These are phyloP conservation scores for Pleochaeta shiraiana DNA, from an alignment of 2,329 filamentous ascomycete species.

Conservation along the genomic window DNA sequence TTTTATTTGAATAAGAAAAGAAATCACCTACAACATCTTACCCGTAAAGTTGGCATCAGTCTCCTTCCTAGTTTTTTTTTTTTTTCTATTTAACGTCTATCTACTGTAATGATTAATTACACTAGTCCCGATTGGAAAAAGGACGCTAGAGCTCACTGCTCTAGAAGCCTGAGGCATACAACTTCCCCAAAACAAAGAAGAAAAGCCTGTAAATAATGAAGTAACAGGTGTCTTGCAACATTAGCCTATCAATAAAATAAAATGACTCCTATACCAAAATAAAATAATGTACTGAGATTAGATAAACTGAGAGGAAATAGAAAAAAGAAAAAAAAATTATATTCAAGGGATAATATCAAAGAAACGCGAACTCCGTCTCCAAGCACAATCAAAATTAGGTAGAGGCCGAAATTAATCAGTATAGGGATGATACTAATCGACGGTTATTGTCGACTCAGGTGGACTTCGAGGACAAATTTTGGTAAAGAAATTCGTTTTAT, in stretches of 20 bases:
- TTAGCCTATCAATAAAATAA: background rate
- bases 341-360: background rate
- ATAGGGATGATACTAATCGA: background rate
- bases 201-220: background rate
- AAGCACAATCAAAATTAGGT: background rate
- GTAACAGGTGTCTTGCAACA: background rate
- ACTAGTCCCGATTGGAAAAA: background rate
- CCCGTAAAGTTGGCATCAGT: no score
- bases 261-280: background rate
- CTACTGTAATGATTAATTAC: background rate
- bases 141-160: background rate
- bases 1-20: no score
- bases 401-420: background rate
- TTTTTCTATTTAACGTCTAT: background rate
- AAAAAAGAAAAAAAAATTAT: background rate
- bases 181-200: background rate
- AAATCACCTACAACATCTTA: no score
- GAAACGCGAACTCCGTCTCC: background rate
- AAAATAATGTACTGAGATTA: no score
- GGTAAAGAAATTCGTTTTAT: conserved; percentile 2
- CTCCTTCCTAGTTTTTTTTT: no score
- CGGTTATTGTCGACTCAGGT: background rate
- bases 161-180: background rate
- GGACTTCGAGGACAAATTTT: background rate
- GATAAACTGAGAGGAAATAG: background rate